Percentiles rank a stretch among this genome's conserved stretches.
Evolutionary conservation across 352 stramenopile genomes (phyloP).

Genomic region (Phytophthora citrophthora): DNA sequence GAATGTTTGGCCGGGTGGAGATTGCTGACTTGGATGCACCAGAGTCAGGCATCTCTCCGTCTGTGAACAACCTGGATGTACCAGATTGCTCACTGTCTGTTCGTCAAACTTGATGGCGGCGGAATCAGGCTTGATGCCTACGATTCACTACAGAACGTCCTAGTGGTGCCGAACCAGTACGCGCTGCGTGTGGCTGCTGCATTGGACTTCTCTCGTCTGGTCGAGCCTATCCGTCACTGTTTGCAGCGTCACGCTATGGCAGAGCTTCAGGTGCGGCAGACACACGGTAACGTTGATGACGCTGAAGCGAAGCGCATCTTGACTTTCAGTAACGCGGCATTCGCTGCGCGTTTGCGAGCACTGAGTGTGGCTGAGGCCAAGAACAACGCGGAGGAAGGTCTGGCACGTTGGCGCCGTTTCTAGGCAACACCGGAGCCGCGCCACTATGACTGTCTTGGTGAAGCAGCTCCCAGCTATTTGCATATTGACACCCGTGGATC

Average conservation of each 20-base stretch:
- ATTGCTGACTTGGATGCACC: too few species aligned
- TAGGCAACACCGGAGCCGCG: conserved; percentile 17
- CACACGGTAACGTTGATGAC: conserved; percentile 28
- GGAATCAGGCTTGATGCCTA: too few species aligned
- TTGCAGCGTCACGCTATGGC: conserved; percentile 63
- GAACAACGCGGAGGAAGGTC: conserved; percentile 31
- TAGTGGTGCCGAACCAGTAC: conserved; percentile 64
- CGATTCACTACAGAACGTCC: too few species aligned
- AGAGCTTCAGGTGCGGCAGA: conserved; percentile 50
- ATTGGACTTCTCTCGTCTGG: conserved; percentile 47
- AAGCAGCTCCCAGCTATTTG: conserved; percentile 57
- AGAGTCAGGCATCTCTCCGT: too few species aligned
- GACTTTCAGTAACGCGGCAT: conserved; percentile 25
- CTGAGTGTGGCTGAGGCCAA: conserved; percentile 30
- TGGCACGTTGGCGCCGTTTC: conserved; percentile 40
- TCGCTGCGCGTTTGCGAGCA: conserved; percentile 35
- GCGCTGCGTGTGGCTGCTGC: conserved; percentile 49
- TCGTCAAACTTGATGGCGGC: too few species aligned
- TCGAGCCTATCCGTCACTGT: conserved; percentile 51
- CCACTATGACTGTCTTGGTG: conserved; percentile 34
- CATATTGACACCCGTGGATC: conserved; percentile 56
- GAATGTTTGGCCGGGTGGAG: too few species aligned
- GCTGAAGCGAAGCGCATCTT: conserved; percentile 27
- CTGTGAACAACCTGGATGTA: too few species aligned
- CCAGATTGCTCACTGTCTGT: too few species aligned